Conservation (phyloP, 805 yeast species). For the Wickerhamomyces xylosicus region DNA sequence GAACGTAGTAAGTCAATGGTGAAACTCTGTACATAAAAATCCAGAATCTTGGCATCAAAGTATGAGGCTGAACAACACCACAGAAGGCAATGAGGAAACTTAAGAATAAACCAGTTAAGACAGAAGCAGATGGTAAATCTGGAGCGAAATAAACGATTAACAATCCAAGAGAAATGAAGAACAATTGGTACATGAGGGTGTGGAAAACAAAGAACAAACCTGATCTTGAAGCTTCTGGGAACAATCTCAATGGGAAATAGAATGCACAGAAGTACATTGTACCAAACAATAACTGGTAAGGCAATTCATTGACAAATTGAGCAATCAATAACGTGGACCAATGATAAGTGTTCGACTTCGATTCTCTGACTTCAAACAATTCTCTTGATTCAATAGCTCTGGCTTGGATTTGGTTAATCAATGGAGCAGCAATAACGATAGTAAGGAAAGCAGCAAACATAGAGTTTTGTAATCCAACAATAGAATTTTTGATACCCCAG, state of each 20-base stretch:
- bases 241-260: constrained; percentile 38
- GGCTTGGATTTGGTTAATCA: constrained; percentile 52
- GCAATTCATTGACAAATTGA: constrained; percentile 46
- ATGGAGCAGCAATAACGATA: constrained; percentile 44
- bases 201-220: constrained; percentile 37
- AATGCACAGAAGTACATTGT: constrained; percentile 41
- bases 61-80: constrained; percentile 25
- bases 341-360: constrained; percentile 60
- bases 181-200: constrained; percentile 30
- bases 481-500: constrained; percentile 41
- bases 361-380: constrained; percentile 58
- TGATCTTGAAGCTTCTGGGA: constrained; percentile 30
- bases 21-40: constrained; percentile 53
- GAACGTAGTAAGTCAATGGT: constrained; percentile 50
- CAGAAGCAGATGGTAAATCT: constrained; percentile 58
- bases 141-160: constrained; percentile 49
- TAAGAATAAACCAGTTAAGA: constrained; percentile 33
- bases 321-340: constrained; percentile 52
- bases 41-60: constrained; percentile 64
- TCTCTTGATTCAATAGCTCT: constrained; percentile 48
- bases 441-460: constrained; percentile 53
- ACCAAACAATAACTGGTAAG: constrained; percentile 38
- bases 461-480: constrained; percentile 48
- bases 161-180: constrained; percentile 36
- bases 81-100: constrained; percentile 22